These are phyloP conservation scores for Paulownia fortunei DNA, from an alignment of 257 asterid genomes.

Conservation along the genomic window DNA sequence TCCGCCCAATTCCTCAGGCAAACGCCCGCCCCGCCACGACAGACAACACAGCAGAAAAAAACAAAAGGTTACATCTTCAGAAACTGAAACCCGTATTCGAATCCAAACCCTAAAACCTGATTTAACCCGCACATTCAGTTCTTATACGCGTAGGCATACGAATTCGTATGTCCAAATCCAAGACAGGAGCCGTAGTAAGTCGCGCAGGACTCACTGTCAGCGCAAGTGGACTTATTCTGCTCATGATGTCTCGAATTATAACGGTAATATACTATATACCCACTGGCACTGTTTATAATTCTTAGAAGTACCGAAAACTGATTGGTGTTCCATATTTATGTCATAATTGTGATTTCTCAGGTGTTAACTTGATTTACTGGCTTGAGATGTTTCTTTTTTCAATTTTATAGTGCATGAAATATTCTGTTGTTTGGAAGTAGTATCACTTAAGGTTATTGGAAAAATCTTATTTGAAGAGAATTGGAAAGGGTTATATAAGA, in stretches of 20 bases:
- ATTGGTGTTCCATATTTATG: background rate
- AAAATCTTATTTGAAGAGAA: background rate
- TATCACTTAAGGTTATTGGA: background rate
- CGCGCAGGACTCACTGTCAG: slow-evolving; percentile 27
- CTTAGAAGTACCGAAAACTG: background rate
- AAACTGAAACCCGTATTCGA: slow-evolving; percentile 33
- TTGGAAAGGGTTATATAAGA: background rate
- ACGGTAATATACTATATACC: slow-evolving; percentile 39
- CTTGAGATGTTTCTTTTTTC: background rate
- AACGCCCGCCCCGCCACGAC: slow-evolving; percentile 30
- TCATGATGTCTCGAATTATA: slow-evolving; percentile 51
- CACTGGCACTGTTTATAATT: background rate
- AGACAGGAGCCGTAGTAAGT: slow-evolving; percentile 34
- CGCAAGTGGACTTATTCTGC: slow-evolving; percentile 76
- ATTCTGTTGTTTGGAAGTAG: background rate
- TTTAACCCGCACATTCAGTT: slow-evolving; percentile 33
- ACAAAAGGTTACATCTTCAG: slow-evolving; percentile 36
- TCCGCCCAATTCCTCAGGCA: slow-evolving; percentile 22
- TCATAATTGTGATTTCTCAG: background rate
- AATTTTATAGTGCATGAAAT: too few relatives aligned
- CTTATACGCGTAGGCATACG: slow-evolving; percentile 28
- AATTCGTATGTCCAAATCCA: slow-evolving; percentile 20
- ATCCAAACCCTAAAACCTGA: slow-evolving; percentile 42
- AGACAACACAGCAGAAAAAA: slow-evolving; percentile 30
- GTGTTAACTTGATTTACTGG: background rate